Base-by-base conservation (phyloP, 345 rosid genomes). In the Linum usitatissimum region DNA sequence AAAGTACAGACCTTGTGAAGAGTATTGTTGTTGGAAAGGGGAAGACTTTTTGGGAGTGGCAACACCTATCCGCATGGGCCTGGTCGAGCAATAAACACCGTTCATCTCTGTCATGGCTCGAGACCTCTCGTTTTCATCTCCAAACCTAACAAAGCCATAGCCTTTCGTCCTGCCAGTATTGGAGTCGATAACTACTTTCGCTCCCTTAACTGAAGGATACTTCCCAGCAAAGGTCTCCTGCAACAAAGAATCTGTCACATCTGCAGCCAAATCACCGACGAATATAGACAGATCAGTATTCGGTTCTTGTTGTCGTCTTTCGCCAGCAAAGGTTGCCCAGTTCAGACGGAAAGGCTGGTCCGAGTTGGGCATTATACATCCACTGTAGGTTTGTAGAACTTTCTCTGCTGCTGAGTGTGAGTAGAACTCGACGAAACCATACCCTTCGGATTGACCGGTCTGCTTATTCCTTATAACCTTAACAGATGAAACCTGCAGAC, bases 31-130 rank as follows among this genome's bases (percentile, higher is more conserved):
- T 67, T 81, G 95, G 72, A 84, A 84, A 61, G 79, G 79, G 65
- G 88, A 76, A 3, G 90, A 84, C 66, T 89, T 89, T 69, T 86
- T 93, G n/a, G 99, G 99, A 31, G 99, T 93, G 31, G 97, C 99
- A 61, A 86, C 85, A 68, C 87, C 84, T 19, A 87, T 77, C 8
- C 97, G 85, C 99, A 89, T 93, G 10, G 90, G 91, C 73, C 97
- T 85, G 77, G 86, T 81, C n/a, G 79, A 89, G 75, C 99, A 93
- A 73, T 73, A 89, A 45, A 66, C 80, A 13, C 97, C 99, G 77
- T 89, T 89, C 97, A 93, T 93, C 73, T 93, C 99, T n/a, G 75
- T 68, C 82, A 86, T 85, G 62, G 99, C 97, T 74, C 78, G 87
- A 51, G 97, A 72, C 69, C 84, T 89, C 86, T 89, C 97, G 73